Conservation (phyloP, 1,284 basidiomycete species). For the Ustilago hordei region DNA sequence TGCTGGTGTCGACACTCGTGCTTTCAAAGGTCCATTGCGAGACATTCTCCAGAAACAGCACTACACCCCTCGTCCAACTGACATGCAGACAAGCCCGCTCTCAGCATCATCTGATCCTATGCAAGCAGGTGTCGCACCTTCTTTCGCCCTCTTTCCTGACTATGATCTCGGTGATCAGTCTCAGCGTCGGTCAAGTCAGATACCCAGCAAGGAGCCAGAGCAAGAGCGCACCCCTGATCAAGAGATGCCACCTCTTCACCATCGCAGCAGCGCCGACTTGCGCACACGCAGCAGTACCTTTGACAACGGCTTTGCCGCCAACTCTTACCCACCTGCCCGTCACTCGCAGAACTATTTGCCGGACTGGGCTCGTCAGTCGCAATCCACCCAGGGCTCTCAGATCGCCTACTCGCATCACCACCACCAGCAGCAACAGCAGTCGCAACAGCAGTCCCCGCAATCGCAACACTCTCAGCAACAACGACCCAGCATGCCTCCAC, state of each 20-base stretch:
- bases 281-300: constrained; percentile 52
- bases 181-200: constrained; percentile 17
- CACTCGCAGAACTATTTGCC: constrained; percentile 46
- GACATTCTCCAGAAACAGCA: constrained; percentile 53
- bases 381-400: constrained; percentile 27
- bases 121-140: constrained; percentile 45
- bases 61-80: constrained; percentile 32
- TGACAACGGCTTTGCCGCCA: constrained; percentile 37
- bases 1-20: constrained; percentile 55
- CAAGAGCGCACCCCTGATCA: constrained; percentile 6
- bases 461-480: constrained; percentile 14
- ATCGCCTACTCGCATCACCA: constrained; percentile 7
- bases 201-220: background rate
- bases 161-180: constrained; percentile 34
- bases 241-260: constrained; percentile 21
- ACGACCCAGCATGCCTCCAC: constrained; percentile 42
- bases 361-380: constrained; percentile 49
- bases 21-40: constrained; percentile 57
- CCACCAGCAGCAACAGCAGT: too few species aligned
- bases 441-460: constrained; percentile 25
- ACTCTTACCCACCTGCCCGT: constrained; percentile 42
- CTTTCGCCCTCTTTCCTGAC: constrained; percentile 47
- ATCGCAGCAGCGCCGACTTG: constrained; percentile 28
- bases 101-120: constrained; percentile 40
- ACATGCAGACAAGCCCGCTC: constrained; percentile 42